Conservation (phyloP, 176 grass and related monocot genomes). For the Avena atlantica region DNA sequence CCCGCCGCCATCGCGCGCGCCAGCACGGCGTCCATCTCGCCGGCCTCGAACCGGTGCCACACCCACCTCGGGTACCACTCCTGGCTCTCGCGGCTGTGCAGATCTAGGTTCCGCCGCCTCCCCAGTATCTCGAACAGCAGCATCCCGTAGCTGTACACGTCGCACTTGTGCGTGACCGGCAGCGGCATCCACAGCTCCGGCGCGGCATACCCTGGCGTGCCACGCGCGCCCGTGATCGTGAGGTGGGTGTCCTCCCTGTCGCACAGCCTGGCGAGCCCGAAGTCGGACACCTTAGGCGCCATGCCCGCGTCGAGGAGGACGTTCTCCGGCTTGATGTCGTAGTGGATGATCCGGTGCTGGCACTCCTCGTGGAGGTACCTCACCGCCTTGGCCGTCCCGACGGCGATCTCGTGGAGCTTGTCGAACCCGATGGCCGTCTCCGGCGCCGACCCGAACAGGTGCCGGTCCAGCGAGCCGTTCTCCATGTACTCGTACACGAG, state of each 20-base stretch:
- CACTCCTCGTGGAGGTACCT: slow-evolving; percentile 65
- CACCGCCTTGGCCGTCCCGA: slow-evolving; percentile 58
- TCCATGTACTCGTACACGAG: slow-evolving; percentile 78
- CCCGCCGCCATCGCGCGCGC: slow-evolving; percentile 18
- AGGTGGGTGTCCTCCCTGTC: slow-evolving; percentile 64
- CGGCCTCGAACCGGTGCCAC: slow-evolving; percentile 58
- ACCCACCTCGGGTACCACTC: slow-evolving; percentile 74
- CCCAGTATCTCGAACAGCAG: slow-evolving; percentile 70
- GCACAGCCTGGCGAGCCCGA: slow-evolving; percentile 67
- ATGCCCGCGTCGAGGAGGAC: slow-evolving; percentile 55
- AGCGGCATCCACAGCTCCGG: slow-evolving; percentile 76
- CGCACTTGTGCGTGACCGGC: slow-evolving; percentile 67
- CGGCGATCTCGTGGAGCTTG: slow-evolving; percentile 51
- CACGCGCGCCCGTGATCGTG: slow-evolving; percentile 59
- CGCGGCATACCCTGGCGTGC: slow-evolving; percentile 69
- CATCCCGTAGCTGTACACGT: slow-evolving; percentile 84
- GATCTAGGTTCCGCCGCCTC: slow-evolving; percentile 61
- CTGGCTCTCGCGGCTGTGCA: slow-evolving; percentile 52
- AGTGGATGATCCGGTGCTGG: slow-evolving; percentile 64
- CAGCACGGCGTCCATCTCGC: slow-evolving; percentile 41
- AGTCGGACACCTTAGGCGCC: slow-evolving; percentile 70
- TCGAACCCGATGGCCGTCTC: slow-evolving; percentile 2
- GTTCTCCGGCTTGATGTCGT: slow-evolving; percentile 86
- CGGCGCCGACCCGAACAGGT: slow-evolving; percentile 40
- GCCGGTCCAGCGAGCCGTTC: slow-evolving; percentile 55